Evolutionary conservation across 1,139 yeast genomes (phyloP), one percentile per base, ranked within the genome.

Genomic region (Arxiozyma slooffiae): DNA sequence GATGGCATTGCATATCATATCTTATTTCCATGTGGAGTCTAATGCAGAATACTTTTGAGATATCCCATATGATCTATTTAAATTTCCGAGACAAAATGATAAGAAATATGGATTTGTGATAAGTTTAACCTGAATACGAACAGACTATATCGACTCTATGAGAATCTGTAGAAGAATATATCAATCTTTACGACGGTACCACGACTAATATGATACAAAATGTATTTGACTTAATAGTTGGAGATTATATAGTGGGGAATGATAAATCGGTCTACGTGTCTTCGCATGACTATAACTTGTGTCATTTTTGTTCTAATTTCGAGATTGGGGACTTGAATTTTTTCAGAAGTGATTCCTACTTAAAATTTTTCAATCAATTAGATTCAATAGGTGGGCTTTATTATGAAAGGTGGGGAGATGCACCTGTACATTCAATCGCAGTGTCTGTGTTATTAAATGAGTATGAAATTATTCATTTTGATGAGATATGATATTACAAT

Each of bases 361-460:
- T 76, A 39, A 75, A 74, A 16, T 89, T 71, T 65, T 89, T 89
- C 63, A 74, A 85, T 21, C 76, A 74, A 64, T 71, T 89, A 50
- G 92, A 87, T 62, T 57, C 72, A 43, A 68, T 81, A 1, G 95
- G 95, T 1, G 97, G 96, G 0, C 89, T 89, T 61, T 86, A 85
- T 65, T 87, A 88, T 63, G 94, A 85, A 67, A 72, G 98, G 56
- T 92, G 97, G 98, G 98, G 98, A 2, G 98, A 92, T 70, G 97
- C 97, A 0, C 97, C 98, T 0, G 95, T 92, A 7, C 97, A 92
- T 67, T 76, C 95, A 0, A 77, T 90, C 26, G 97, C 81, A 0
- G 78, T 82, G 3, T 69, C 82, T 1, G 66, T 89, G 38, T 68
- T 92, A 47, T 71, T 88, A 51, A 87, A 85, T 61, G 78, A 74